Evolutionary conservation across 1,284 basidiomycete genomes (phyloP), one percentile per base, ranked within the genome.

Genomic region (Schizophyllum commune): DNA sequence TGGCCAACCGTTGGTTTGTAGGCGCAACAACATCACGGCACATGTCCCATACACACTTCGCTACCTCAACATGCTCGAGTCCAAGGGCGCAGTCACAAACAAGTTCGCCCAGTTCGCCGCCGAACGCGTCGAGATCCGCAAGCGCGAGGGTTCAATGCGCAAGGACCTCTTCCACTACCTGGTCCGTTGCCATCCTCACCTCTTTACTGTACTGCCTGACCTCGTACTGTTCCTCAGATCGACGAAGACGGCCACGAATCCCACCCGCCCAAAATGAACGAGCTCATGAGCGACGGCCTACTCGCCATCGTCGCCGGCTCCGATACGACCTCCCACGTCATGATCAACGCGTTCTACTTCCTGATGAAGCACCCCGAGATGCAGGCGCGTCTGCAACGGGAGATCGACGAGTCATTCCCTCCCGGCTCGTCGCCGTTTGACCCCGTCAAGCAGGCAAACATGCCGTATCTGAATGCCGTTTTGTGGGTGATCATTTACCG

Each of bases 81-180:
- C 56, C 57, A 47, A 17, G 39, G 64, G 59, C 58, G 65, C 58
- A 39, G 67, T 62, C 63, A 68, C 62, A 55, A 62, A 59, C 33
- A 59, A 53, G 9, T 67, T 74, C 57, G 67, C 68, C 27, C 63
- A 62, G 53, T 69, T 70, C 61, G 65, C 62, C 32, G 52, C 65
- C 15, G 57, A 69, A 52, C 70, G 69, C 13, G 68, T 61, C 22
- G 62, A 59, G 20, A 66, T 61, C 57, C 63, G 64, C 56, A 66
- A 61, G 64, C 61, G 60, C 61, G 70, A 68, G 60, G 74, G 73
- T 20, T 68, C 70, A 11, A 57, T 66, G 13, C 66, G 52, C 39
- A 73, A 72, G 58, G 77, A 78, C 63, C 65, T 78, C 7, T 77
- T 76, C 63, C 70, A 74, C 58, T 69, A 79, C 55, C 60, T 79